Base-by-base conservation (phyloP, 495 filamentous ascomycete species). In the Penicillium flavigenum region DNA sequence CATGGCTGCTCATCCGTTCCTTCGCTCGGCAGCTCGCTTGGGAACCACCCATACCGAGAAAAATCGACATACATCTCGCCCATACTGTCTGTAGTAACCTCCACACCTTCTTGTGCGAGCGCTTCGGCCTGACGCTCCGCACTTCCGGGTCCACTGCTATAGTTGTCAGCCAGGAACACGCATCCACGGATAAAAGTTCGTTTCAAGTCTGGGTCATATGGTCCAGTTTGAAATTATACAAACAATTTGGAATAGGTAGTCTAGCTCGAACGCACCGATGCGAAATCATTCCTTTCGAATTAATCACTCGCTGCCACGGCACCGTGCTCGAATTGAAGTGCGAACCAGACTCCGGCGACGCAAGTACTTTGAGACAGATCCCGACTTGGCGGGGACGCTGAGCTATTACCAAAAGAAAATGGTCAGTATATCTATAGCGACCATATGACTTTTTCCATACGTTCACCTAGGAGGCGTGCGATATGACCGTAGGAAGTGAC, bases 281-380 rank as follows among this genome's bases (percentile, higher is more conserved):
- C 31, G 91, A 93, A 60, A 98, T 92, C 56, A 84, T 78, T 17
- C 92, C 92, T 70, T 89, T 92, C 3, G 88, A 71, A 65, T 92
- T 95, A 59, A 97, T 88, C 11, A 98, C 91, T 46, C 93, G 79
- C 76, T 97, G 93, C 93, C 93, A 98, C 4, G 92, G 93, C 11
- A 96, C 92, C 62, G 89, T 96, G 17, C 72, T 78, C 54, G 79
- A 74, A 64, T 96, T 82, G 72, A 86, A 95, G 52, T 76, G 67
- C 31, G 73, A 58, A 5, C 67, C 63, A 2, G 63, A 63, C 9
- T 72, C 67, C 24, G 72, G 62, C 2, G 72, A 64, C 3, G 93
- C 83, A 16, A 98, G 86, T 62, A 94, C 86, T 67, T 96, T 96
- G 1, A 97, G 83, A 64, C 86, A 91, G 27, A 92, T 76, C 26